Base-by-base conservation (phyloP, 2,329 filamentous ascomycete species). In the Hypomyces perniciosus region DNA sequence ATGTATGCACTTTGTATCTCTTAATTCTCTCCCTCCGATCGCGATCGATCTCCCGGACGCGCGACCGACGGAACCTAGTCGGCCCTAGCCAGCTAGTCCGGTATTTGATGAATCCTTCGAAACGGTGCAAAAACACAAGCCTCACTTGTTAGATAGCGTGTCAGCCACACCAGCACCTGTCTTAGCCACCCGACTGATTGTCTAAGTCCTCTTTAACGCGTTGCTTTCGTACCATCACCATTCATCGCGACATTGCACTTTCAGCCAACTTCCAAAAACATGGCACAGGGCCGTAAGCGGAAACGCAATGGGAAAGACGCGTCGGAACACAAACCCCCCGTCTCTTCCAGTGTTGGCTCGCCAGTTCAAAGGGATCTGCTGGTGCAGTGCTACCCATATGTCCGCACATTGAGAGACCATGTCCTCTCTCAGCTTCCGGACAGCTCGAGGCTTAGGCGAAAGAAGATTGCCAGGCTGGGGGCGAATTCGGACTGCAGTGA, bases 321-420 rank as follows among this genome's bases (percentile, higher is more conserved):
- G 63, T 61, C 58, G 27, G 33, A 10, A n/a, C 30, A 46, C 42
- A 39, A 27, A 7, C 45, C 26, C 8, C 8, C 10, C 8, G 30
- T 7, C 13, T 53, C 41, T 45, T 33, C 28, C n/a, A 38, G n/a
- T 4, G 45, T 31, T 45, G 48, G 58, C 20, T 55, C 59, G 41
- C 56, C 61, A 12, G 59, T 68, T 44, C 70, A 59, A 59, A 84
- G 89, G 62, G 80, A 81, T 48, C 77, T 93, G 33, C 74, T 95
- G 51, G 75, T 75, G 42, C 77, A 79, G 54, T 87, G 85, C 68
- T 95, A 90, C 68, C 69, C 76, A 6, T 68, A 76, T 43, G 77
- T 90, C 9, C 66, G 81, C 50, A 83, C 83, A 0, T 72, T 96
- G 51, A 83, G 89, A 59, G 75, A 85, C 52, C 88, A 89, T 69